A percentile compares a stretch with the other conserved stretches of the same genome.
phyloP scores from a whole-genome alignment of 2,329 filamentous ascomycete species.

The Claviceps fusiformis region DNA sequence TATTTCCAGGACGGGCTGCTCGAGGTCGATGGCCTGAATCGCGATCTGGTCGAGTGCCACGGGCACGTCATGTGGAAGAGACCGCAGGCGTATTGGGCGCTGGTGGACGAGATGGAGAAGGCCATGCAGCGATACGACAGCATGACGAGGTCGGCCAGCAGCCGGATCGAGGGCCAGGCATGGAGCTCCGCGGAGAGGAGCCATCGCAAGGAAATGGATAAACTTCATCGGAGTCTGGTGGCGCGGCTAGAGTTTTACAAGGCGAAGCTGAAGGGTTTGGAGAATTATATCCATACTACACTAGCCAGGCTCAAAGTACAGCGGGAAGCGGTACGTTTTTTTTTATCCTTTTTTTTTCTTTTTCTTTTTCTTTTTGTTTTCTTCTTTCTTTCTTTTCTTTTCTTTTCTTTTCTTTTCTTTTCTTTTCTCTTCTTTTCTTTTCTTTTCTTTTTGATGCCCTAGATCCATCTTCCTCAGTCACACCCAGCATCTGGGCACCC shows the following conservation, averaged over 20 bases:
- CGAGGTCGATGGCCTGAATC: conserved; percentile 46
- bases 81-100: conserved; percentile 45
- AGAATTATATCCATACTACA: conserved; percentile 50
- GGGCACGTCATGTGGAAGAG: conserved; percentile 49
- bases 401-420: too few species aligned
- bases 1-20: conserved; percentile 39
- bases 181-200: conserved; percentile 14
- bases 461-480: too few species aligned
- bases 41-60: conserved; percentile 50
- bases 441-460: too few species aligned
- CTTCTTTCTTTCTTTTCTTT: background rate
- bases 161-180: background rate
- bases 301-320: conserved; percentile 48
- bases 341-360: conserved; percentile 12
- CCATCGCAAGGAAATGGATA: conserved; percentile 23
- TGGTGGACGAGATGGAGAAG: conserved; percentile 33
- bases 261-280: conserved; percentile 46
- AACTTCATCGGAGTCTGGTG: conserved; percentile 38
- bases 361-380: background rate
- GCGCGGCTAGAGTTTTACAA: conserved; percentile 45
- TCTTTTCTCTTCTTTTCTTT: too few species aligned
- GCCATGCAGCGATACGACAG: conserved; percentile 32
- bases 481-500: too few species aligned
- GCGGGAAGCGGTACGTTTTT: conserved; percentile 35
- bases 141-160: conserved; percentile 10